These are phyloP conservation scores for Solanum arcanum DNA, from an alignment of 257 asterid species.

Conservation along the genomic window DNA sequence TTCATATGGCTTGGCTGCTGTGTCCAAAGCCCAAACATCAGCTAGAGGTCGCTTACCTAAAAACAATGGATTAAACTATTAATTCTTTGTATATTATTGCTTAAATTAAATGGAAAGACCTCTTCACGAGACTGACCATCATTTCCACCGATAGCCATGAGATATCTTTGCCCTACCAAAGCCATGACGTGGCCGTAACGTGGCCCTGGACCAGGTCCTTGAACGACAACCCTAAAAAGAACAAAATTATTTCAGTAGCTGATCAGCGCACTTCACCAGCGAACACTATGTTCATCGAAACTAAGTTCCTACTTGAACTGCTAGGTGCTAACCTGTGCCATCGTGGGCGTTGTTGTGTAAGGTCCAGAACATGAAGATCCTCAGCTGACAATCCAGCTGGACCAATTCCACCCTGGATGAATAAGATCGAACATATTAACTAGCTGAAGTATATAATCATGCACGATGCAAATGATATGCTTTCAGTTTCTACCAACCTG, in stretches of 20 bases:
- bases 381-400: constrained; percentile 98
- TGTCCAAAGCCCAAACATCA: constrained; percentile 99
- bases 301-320: background rate
- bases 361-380: constrained; percentile 98
- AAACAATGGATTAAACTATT: constrained; percentile 12
- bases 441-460: background rate
- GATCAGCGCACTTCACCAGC: background rate
- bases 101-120: background rate
- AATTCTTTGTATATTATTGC: background rate
- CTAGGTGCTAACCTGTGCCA: constrained; percentile 76
- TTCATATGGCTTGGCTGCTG: constrained; percentile 99
- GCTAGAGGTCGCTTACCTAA: constrained; percentile 96
- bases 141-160: constrained; percentile 99
- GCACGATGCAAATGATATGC: background rate
- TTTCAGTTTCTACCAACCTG: constrained; percentile 48
- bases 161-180: constrained; percentile 96
- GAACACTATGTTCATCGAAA: background rate
- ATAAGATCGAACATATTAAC: background rate
- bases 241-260: background rate
- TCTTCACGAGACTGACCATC: constrained; percentile 55
- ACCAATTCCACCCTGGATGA: constrained; percentile 94
- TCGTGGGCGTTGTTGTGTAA: constrained; percentile 88
- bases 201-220: constrained; percentile 99
- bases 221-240: constrained; percentile 80
- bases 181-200: constrained; percentile 99